Conservation (phyloP, 106 monocot genomes). For the Apostasia ramifera region DNA sequence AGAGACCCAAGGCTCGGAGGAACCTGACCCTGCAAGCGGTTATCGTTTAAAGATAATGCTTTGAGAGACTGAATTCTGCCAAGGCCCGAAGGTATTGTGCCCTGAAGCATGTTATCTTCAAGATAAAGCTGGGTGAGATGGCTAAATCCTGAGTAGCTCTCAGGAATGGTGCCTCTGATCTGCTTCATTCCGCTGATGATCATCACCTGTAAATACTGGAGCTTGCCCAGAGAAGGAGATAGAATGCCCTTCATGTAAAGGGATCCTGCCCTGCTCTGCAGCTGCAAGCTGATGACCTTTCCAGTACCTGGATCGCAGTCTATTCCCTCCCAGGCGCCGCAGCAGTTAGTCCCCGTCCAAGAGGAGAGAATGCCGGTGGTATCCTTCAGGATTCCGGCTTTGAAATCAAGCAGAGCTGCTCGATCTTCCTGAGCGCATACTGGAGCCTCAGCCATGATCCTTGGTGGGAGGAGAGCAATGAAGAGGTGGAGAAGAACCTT, state of each 20-base stretch:
- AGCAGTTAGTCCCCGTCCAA: constrained; percentile 49
- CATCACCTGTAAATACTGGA: constrained; percentile 46
- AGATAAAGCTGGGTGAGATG: constrained; percentile 76
- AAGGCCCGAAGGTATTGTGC: constrained; percentile 47
- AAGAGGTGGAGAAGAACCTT: constrained; percentile 5
- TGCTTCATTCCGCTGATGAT: constrained; percentile 63
- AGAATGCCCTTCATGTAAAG: constrained; percentile 59
- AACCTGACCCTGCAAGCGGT: constrained; percentile 43
- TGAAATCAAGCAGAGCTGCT: constrained; percentile 66
- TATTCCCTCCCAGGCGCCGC: constrained; percentile 74
- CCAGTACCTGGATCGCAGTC: constrained; percentile 57
- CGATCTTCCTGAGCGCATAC: constrained; percentile 42
- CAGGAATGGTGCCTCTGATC: constrained; percentile 56
- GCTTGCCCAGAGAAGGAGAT: constrained; percentile 49
- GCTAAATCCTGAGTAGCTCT: constrained; percentile 28
- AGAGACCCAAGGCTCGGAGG: constrained; percentile 42
- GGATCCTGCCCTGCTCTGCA: constrained; percentile 20
- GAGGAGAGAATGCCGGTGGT: constrained; percentile 68
- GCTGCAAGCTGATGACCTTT: constrained; percentile 43
- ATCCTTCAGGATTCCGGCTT: constrained; percentile 53
- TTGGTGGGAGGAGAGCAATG: background rate
- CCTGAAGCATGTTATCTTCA: constrained; percentile 50
- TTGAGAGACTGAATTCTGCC: constrained; percentile 29
- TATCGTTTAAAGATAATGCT: constrained; percentile 47
- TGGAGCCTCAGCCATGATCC: background rate